Percentiles rank a stretch among this genome's conserved stretches.
phyloP scores from a whole-genome alignment of 306 rosid species.

The Quercus cerris region DNA sequence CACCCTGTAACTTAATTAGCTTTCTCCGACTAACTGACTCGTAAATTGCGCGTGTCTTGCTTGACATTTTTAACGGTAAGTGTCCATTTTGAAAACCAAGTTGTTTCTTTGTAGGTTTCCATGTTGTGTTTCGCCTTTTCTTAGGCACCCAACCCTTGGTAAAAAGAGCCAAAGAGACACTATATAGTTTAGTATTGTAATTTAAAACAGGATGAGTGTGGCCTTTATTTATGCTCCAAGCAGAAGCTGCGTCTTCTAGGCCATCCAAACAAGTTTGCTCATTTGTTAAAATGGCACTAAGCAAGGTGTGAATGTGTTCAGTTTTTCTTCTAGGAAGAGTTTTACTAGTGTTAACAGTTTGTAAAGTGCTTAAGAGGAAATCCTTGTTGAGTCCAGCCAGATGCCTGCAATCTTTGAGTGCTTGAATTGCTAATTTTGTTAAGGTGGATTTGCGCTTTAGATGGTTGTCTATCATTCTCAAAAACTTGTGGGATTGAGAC shows the following conservation, averaged over 20 bases:
- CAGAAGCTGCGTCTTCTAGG: conserved; percentile 30
- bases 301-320: conserved; percentile 41
- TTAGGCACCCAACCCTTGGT: conserved; percentile 51
- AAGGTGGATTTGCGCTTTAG: conserved; percentile 10
- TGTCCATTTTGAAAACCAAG: conserved; percentile 40
- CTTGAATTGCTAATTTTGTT: conserved; percentile 30
- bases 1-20: conserved; percentile 11
- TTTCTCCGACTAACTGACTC: conserved; percentile 38
- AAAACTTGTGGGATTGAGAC: conserved; percentile 34
- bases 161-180: conserved; percentile 48
- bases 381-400: conserved; percentile 45
- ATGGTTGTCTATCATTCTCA: conserved; percentile 16
- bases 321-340: conserved; percentile 30
- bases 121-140: conserved; percentile 16
- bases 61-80: conserved; percentile 51
- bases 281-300: conserved; percentile 55
- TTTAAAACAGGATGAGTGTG: conserved; percentile 24
- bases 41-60: conserved; percentile 26
- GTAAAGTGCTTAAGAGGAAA: conserved; percentile 19
- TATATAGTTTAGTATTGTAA: conserved; percentile 51
- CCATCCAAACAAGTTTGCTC: conserved; percentile 57
- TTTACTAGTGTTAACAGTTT: conserved; percentile 15
- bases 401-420: conserved; percentile 48
- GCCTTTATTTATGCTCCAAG: conserved; percentile 34
- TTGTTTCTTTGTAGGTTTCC: conserved; percentile 22